Percentiles rank a stretch among this genome's conserved stretches.
These are phyloP conservation scores for Fusarium phyllophilum DNA, from an alignment of 2,329 filamentous ascomycete species.

Conservation along the genomic window DNA sequence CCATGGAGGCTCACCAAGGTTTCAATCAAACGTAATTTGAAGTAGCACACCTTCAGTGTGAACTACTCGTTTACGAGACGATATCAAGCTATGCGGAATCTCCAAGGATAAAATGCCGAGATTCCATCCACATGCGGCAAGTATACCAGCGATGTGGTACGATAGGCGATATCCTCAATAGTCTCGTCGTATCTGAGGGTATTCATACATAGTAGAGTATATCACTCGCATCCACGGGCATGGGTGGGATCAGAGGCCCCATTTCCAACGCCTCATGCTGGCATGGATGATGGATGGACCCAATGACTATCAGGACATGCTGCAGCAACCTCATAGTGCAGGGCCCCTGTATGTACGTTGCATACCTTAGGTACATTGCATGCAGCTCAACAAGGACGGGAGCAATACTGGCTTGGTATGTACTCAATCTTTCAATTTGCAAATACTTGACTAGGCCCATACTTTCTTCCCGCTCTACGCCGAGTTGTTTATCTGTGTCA, in stretches of 20 bases:
- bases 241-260: conserved; percentile 8
- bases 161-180: not conserved
- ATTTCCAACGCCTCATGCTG: conserved; percentile 7
- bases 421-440: not conserved
- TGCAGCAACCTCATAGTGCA: not conserved
- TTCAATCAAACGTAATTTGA: not conserved
- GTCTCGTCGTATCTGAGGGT: not conserved
- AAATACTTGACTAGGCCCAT: not conserved
- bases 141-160: not conserved
- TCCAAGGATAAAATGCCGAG: not conserved
- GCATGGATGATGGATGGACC: not conserved
- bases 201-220: not conserved
- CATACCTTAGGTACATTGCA: not conserved
- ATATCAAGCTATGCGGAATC: not conserved
- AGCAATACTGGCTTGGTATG: not conserved
- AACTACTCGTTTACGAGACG: not conserved
- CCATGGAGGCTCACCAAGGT: not conserved
- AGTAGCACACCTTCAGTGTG: not conserved
- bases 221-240: not conserved
- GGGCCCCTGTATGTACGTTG: not conserved
- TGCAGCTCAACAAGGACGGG: not conserved
- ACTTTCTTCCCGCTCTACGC: not conserved
- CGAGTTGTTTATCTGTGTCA: not conserved
- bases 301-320: conserved; percentile 19
- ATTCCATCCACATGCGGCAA: not conserved